Percentiles rank a stretch among this genome's conserved stretches.
Evolutionary conservation across 2,329 filamentous ascomycete genomes (phyloP).

Genomic region (Teratosphaeria pseudoeucalypti): DNA sequence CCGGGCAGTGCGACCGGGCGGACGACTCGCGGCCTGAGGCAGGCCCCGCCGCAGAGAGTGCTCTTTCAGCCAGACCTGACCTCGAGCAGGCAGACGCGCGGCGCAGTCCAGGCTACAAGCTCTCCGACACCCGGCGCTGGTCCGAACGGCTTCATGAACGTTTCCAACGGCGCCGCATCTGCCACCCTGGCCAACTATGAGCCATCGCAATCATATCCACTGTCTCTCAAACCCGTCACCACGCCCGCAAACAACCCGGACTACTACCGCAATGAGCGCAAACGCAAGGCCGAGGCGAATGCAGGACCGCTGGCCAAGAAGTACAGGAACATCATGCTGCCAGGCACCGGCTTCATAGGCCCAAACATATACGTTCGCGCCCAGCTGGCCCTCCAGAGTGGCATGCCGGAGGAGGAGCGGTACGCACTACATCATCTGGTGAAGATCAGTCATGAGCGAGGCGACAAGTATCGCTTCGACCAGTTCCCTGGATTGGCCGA

Average conservation of each 20-base stretch:
- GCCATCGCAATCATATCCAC: constrained; percentile 50
- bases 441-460: constrained; percentile 88
- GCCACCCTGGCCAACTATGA: constrained; percentile 59
- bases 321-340: constrained; percentile 46
- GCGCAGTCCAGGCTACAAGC: constrained; percentile 21
- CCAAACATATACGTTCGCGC: constrained; percentile 89
- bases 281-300: constrained; percentile 33
- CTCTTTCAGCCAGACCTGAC: constrained; percentile 75
- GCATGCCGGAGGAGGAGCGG: constrained; percentile 70
- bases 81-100: constrained; percentile 52
- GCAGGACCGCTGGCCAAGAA: constrained; percentile 35
- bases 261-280: constrained; percentile 51
- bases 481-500: constrained; percentile 83
- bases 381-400: constrained; percentile 70
- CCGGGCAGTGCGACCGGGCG: constrained; percentile 29
- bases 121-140: constrained; percentile 39
- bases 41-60: constrained; percentile 74
- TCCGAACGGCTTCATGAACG: constrained; percentile 38
- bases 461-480: constrained; percentile 92
- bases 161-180: constrained; percentile 20
- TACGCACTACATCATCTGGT: constrained; percentile 89
- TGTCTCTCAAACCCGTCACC: constrained; percentile 61
- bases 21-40: constrained; percentile 39
- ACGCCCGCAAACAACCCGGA: constrained; percentile 65
- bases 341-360: constrained; percentile 54